Percentiles rank a stretch among this genome's conserved stretches.
Evolutionary conservation across 2,329 filamentous ascomycete species (phyloP).

Genomic region (Cladophialophora immunda): DNA sequence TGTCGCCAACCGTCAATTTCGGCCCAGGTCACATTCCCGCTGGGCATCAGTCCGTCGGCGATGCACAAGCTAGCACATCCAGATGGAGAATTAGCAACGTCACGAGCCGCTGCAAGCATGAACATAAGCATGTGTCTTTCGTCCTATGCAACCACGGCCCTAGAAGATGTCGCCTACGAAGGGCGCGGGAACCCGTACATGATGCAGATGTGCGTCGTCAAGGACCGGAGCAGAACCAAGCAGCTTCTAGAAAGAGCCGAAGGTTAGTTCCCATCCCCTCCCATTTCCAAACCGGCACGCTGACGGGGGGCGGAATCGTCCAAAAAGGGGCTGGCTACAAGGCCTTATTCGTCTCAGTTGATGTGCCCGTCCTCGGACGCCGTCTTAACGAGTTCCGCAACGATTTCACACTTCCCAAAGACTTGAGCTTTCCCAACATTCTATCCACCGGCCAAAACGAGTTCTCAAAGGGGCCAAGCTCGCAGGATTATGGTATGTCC

Average conservation of each 20-base stretch:
- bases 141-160: conserved; percentile 54
- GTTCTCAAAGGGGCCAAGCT: conserved; percentile 12
- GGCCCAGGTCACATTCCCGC: conserved; percentile 54
- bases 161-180: conserved; percentile 57
- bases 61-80: conserved; percentile 62
- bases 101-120: conserved; percentile 54
- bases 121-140: conserved; percentile 59
- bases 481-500: conserved; percentile 40
- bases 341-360: conserved; percentile 61
- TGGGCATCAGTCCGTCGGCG: conserved; percentile 63
- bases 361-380: conserved; percentile 60
- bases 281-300: too few relatives aligned
- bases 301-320: too few relatives aligned
- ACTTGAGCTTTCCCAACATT: conserved; percentile 37
- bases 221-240: conserved; percentile 47
- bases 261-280: conserved; percentile 2
- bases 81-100: conserved; percentile 61
- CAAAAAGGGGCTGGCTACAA: conserved; percentile 56
- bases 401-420: conserved; percentile 50
- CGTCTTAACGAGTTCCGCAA: conserved; percentile 62
- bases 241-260: conserved; percentile 50
- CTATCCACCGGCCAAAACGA: conserved; percentile 15
- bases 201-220: conserved; percentile 65
- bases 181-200: conserved; percentile 55
- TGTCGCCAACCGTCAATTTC: conserved; percentile 34